phyloP scores from a whole-genome alignment of 176 grass and related monocot species.

The Lolium rigidum region DNA sequence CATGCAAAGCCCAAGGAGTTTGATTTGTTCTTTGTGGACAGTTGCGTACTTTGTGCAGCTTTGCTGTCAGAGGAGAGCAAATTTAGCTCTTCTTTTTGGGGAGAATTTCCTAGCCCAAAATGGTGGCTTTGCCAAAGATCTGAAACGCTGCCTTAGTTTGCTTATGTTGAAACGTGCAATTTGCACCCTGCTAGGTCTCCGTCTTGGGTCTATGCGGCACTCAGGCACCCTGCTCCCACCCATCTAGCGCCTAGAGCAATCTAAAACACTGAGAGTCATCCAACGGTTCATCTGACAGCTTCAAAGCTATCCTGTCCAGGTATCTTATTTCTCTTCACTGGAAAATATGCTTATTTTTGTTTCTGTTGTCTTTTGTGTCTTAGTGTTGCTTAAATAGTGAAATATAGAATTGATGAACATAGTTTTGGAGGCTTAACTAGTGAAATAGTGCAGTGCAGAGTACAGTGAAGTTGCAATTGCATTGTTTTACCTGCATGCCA shows the following conservation, averaged over 20 bases:
- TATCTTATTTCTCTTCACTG: background rate
- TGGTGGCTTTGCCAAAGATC: too few relatives aligned
- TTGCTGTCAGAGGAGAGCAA: background rate
- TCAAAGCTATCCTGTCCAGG: background rate
- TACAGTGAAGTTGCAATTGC: background rate
- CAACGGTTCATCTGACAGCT: constrained; percentile 6
- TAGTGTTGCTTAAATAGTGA: background rate
- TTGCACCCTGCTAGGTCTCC: background rate
- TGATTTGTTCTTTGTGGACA: background rate
- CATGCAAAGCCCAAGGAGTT: background rate
- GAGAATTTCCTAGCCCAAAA: too few relatives aligned
- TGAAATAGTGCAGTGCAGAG: background rate
- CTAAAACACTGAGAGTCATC: background rate
- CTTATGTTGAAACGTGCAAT: background rate
- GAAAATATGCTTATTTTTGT: background rate
- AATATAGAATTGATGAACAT: background rate
- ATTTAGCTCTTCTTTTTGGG: too few relatives aligned
- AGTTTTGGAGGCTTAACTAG: background rate
- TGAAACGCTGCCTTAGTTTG: background rate
- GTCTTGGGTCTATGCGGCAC: background rate
- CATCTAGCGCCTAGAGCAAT: background rate
- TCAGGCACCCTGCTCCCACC: background rate
- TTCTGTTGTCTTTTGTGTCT: background rate
- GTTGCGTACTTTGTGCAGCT: background rate
- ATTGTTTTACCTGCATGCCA: background rate